Evolutionary conservation across 768 basidiomycete species (phyloP).

Genomic region (Lepiota brunneoincarnata): DNA sequence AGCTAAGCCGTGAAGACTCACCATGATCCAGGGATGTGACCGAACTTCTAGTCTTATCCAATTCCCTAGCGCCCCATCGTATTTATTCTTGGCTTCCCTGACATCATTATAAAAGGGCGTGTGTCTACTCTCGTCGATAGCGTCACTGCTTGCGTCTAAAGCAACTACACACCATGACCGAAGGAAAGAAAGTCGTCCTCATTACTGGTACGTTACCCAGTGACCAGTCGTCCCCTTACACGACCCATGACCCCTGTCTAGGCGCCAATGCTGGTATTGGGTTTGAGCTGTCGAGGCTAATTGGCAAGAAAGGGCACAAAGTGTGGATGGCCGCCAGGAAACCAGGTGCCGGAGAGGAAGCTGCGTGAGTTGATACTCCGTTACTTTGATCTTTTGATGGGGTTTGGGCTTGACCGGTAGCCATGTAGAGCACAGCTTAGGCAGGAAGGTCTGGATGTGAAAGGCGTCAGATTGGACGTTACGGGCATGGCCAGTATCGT

Average conservation of each 20-base stretch:
- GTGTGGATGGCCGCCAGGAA: conserved; percentile 45
- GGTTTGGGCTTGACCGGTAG: neutral
- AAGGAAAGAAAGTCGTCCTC: conserved; percentile 30
- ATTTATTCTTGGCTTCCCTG: too few relatives aligned
- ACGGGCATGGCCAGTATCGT: conserved; percentile 30
- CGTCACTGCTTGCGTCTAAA: neutral
- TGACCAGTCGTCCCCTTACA: neutral
- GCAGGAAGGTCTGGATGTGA: conserved; percentile 27
- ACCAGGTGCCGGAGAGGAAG: conserved; percentile 34
- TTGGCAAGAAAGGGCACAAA: conserved; percentile 39
- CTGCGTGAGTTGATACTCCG: conserved; percentile 27
- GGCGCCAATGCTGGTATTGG: conserved; percentile 46
- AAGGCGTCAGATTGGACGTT: conserved; percentile 38
- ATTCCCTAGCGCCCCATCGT: too few relatives aligned
- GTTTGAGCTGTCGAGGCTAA: conserved; percentile 39
- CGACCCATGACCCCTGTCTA: conserved; percentile 12
- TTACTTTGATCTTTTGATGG: neutral
- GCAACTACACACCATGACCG: neutral
- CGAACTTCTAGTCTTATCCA: too few relatives aligned
- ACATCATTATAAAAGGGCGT: too few relatives aligned
- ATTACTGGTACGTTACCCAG: conserved; percentile 31
- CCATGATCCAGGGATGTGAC: too few relatives aligned
- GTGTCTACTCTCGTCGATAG: neutral
- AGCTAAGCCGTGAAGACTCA: too few relatives aligned
- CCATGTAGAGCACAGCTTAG: conserved; percentile 28